Percentiles rank a stretch among this genome's conserved stretches.
These are phyloP conservation scores for Amanita jacksonii DNA, from an alignment of 768 basidiomycete species.

Conservation along the genomic window DNA sequence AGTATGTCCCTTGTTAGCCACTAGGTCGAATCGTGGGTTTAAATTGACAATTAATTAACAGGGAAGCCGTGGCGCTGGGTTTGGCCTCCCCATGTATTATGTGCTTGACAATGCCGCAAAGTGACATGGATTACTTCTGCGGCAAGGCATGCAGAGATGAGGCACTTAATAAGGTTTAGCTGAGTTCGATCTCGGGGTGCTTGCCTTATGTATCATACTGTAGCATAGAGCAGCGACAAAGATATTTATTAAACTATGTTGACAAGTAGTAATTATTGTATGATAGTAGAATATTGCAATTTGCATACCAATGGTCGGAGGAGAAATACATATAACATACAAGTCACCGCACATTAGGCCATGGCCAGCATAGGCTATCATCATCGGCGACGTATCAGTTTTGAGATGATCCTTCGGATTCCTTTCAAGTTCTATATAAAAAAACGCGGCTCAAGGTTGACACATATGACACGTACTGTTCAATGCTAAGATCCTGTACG, in stretches of 20 bases:
- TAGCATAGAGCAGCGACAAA: not conserved
- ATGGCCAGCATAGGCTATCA: no score
- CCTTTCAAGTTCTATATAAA: not conserved
- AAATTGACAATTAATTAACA: conserved; percentile 15
- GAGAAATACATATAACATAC: conserved; percentile 2
- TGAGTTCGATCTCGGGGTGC: not conserved
- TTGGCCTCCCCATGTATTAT: conserved; percentile 50
- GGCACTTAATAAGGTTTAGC: conserved; percentile 38
- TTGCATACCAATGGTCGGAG: no score
- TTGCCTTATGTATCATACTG: not conserved
- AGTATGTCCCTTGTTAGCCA: conserved; percentile 45
- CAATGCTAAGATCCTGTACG: not conserved
- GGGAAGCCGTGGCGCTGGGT: conserved; percentile 49
- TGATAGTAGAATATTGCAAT: not conserved
- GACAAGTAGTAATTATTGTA: no score
- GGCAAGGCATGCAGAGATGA: conserved; percentile 47
- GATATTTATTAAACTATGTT: no score
- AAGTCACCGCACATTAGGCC: no score
- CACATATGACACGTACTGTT: no score
- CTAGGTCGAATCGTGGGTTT: conserved; percentile 2
- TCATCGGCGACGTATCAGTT: not conserved
- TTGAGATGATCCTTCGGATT: conserved; percentile 2
- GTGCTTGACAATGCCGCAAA: conserved; percentile 53
- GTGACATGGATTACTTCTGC: conserved; percentile 55
- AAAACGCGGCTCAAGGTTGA: not conserved